Conservation (phyloP, 495 filamentous ascomycete species). For the Aspergillus egyptiacus region DNA sequence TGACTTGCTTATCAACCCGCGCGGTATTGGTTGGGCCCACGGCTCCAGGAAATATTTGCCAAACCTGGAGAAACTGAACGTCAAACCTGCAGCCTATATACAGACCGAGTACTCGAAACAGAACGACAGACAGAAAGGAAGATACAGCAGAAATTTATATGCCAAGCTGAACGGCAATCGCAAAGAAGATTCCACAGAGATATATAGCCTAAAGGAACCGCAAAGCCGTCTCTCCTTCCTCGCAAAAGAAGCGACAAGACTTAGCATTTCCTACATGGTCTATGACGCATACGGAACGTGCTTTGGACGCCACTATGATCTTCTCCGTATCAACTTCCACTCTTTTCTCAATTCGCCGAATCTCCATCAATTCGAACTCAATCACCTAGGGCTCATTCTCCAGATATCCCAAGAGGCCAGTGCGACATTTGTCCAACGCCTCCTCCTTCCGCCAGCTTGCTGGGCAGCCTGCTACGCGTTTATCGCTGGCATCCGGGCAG, state of each 20-base stretch:
- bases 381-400: background rate
- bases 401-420: background rate
- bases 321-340: slow-evolving; percentile 6
- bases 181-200: no score
- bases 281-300: slow-evolving; percentile 13
- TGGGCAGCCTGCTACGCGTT: slow-evolving; percentile 18
- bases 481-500: slow-evolving; percentile 16
- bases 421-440: slow-evolving; percentile 1
- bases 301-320: slow-evolving; percentile 6
- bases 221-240: slow-evolving; percentile 2
- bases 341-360: background rate
- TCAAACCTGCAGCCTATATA: background rate
- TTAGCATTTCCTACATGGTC: slow-evolving; percentile 8
- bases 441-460: slow-evolving; percentile 13
- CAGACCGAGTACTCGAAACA: background rate
- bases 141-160: background rate
- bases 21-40: slow-evolving; percentile 19
- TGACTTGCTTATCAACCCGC: slow-evolving; percentile 16
- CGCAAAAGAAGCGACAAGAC: background rate
- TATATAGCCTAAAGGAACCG: background rate
- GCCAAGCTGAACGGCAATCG: background rate
- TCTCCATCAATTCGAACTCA: background rate
- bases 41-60: slow-evolving; percentile 15
- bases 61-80: background rate
- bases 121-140: background rate